Conservation (phyloP, 441 rosid species). For the Pelargonium myrrhifolium region DNA sequence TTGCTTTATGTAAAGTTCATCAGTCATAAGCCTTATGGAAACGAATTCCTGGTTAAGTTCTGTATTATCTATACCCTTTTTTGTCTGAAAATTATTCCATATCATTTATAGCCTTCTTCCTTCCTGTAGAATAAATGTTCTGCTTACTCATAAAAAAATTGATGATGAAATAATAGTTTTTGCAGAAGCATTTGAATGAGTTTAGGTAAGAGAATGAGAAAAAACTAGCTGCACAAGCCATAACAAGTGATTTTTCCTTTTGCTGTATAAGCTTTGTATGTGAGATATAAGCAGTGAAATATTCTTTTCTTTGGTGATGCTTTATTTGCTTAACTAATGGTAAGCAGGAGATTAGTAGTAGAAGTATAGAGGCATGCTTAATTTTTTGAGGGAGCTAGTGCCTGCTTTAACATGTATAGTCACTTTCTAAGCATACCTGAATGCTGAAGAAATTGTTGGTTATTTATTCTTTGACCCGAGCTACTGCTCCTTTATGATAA, state of each 20-base stretch:
- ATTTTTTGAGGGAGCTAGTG: no score
- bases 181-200: not conserved
- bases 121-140: no score
- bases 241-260: not conserved
- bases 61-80: no score
- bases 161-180: not conserved
- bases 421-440: no score
- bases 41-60: no score
- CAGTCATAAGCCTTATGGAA: not conserved
- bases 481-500: slow-evolving; percentile 2
- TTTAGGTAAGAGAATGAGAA: not conserved
- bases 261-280: not conserved
- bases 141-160: not conserved
- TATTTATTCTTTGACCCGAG: not conserved
- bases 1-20: not conserved
- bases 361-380: not conserved
- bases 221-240: not conserved
- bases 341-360: not conserved
- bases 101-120: no score
- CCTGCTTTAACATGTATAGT: no score
- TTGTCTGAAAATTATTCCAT: no score
- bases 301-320: not conserved
- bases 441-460: not conserved
- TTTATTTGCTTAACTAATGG: not conserved
- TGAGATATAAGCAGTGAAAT: not conserved